Evolutionary conservation across 306 rosid genomes (phyloP), one percentile per base, ranked within the genome.

Genomic region (Notholithocarpus densiflorus): DNA sequence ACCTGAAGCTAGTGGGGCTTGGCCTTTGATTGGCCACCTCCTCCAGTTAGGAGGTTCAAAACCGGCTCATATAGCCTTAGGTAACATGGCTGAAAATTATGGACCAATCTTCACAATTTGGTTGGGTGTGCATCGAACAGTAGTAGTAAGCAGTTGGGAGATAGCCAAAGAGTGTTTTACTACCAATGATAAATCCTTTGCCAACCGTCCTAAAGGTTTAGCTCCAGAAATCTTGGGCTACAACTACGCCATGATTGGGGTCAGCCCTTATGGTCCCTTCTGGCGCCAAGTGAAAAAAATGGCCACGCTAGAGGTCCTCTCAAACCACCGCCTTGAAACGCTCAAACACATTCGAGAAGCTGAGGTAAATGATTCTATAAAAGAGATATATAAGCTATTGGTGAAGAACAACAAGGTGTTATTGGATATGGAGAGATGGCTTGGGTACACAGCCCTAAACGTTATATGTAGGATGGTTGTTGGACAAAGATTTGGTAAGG

Each of bases 341-440:
- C 75, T 81, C 6, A 56, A 54, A 11, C 81, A 79, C 13, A 75
- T 83, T 14, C 59, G 21, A 32, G 86, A 56, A 9, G 72, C 77
- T 0, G 86, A 83, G 59, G 81, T 83, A 57, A 52, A 73, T 12
- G 23, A 5, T 0, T 65, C 86, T 12, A 37, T 79, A 12, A 81
- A 60, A 66, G 77, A 79, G 10, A 79, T 80, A 12, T 79, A 79
- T 13, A 13, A 19, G 0, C 6, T 29, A 10, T 70, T 66, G 55
- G 15, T 20, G 1, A 66, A 72, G 34, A 43, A 26, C 11, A 61
- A 23, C 19, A 40, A 72, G 17, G 45, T 5, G 0, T n/a, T 29
- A 19, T 77, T 76, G 1, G 90, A 87, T 56, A 76, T 87, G 88
- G 59, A 77, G 10, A 71, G 73, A 31, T 87, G 90, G 88, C 82